Percentiles rank a stretch among this genome's conserved stretches.
These are phyloP conservation scores for Ophiostoma australiae DNA, from an alignment of 2,329 filamentous ascomycete species.

Conservation along the genomic window DNA sequence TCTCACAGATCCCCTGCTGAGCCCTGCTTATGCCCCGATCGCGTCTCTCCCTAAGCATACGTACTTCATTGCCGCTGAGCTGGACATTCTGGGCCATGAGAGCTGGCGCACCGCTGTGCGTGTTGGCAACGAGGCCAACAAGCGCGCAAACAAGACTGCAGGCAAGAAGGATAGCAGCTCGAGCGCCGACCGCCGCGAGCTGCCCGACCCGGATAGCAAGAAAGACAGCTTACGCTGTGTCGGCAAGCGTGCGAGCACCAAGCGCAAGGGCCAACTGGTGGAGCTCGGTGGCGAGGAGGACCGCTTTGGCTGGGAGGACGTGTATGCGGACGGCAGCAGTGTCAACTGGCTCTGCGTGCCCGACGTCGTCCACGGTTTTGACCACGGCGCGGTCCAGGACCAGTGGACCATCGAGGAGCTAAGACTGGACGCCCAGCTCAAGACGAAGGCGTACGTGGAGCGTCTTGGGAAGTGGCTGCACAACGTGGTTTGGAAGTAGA, in stretches of 20 bases:
- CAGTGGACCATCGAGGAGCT: conserved; percentile 33
- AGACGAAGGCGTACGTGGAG: conserved; percentile 30
- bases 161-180: not conserved
- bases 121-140: conserved; percentile 32
- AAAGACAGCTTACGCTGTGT: conserved; percentile 22
- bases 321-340: conserved; percentile 27
- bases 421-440: conserved; percentile 33
- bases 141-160: conserved; percentile 27
- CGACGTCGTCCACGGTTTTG: conserved; percentile 41
- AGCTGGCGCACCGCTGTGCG: conserved; percentile 38
- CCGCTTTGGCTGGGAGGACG: conserved; percentile 36
- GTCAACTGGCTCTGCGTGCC: conserved; percentile 41
- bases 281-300: conserved; percentile 30
- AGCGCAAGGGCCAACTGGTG: conserved; percentile 30
- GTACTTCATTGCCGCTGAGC: conserved; percentile 42
- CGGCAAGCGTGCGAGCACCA: conserved; percentile 27
- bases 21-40: conserved; percentile 35
- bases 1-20: conserved; percentile 39
- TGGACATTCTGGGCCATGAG: conserved; percentile 44
- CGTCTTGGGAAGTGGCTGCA: conserved; percentile 30
- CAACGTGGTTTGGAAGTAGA: conserved; percentile 26
- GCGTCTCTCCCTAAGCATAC: conserved; percentile 39
- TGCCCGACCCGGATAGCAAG: conserved; percentile 26
- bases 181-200: conserved; percentile 2
- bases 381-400: conserved; percentile 32